These are phyloP conservation scores for Psilocybe tampanensis DNA, from an alignment of 768 basidiomycete genomes.

Conservation along the genomic window DNA sequence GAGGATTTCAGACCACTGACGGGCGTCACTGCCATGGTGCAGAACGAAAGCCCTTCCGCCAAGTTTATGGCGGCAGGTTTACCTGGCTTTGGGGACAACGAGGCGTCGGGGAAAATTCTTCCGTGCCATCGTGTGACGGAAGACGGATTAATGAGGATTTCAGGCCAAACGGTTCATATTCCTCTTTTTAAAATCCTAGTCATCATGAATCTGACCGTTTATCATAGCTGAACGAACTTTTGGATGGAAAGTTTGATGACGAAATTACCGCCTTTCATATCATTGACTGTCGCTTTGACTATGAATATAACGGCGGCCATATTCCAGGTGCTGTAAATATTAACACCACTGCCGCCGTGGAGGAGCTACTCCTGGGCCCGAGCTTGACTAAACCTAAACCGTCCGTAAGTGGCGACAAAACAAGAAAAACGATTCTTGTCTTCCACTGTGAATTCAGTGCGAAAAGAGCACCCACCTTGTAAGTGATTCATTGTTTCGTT, in stretches of 20 bases:
- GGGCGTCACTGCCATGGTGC: constrained; percentile 58
- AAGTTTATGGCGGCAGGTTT: constrained; percentile 63
- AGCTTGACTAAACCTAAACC: constrained; percentile 59
- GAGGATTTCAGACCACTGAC: constrained; percentile 78
- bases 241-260: constrained; percentile 73
- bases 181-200: background rate
- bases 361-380: constrained; percentile 74
- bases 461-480: constrained; percentile 97
- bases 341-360: constrained; percentile 77
- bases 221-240: constrained; percentile 70
- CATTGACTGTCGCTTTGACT: constrained; percentile 97
- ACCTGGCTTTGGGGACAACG: constrained; percentile 91
- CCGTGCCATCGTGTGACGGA: constrained; percentile 94
- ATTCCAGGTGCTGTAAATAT: constrained; percentile 91
- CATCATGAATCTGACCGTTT: constrained; percentile 1
- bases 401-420: constrained; percentile 72
- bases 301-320: constrained; percentile 94
- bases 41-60: constrained; percentile 59
- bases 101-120: constrained; percentile 89
- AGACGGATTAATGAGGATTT: constrained; percentile 94
- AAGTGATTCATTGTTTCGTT: constrained; percentile 29
- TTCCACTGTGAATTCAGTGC: constrained; percentile 99
- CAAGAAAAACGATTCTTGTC: constrained; percentile 81
- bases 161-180: constrained; percentile 68
- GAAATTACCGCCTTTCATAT: constrained; percentile 73